Base-by-base conservation (phyloP, 192 early-diverging fungal species). In the Entomortierella lignicola region DNA sequence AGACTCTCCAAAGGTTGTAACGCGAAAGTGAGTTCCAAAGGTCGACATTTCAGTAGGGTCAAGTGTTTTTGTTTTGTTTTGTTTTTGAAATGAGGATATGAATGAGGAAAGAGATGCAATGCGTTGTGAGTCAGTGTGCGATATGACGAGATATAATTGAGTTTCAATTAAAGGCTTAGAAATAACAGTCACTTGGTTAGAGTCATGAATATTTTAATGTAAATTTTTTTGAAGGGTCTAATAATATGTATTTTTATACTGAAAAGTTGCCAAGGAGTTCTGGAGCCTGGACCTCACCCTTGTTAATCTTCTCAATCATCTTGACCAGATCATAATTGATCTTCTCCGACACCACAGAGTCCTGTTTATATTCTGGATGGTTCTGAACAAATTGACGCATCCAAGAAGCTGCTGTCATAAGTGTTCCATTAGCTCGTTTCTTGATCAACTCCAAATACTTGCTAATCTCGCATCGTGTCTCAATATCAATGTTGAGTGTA, bases 1-100 rank as follows among this genome's bases (percentile, higher is more conserved):
- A 37, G 96, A 98, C 85, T 99, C 97, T 66, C 97, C 97, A 84
- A 92, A 98, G 37, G 97, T 99, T 2, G 95, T 96, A 21, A 98
- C 93, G 62, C 94, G 89, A 85, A 90, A 97, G 58, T 88, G 81
- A 32, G 82, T 91, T 62, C 95, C 95, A 86, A 97, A 97, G 13
- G 91, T 90, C 66, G 91, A 92, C 95, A 94, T 95, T 26, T 15
- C 69, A 13, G 56, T 44, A 7, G 34, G 4, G 34, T 4, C 34
- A 37, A 37, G 4, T 29, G 53, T 20, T 15, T 23, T 62, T 21
- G 27, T 48, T 29, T 54, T 32, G 6, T 37, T 30, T 13, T 27
- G 31, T 26, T 54, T 53, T 8, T n/a, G 29, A 26, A 26, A 27
- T 7, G 20, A 42, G 20, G 31, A 20, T 20, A 31, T 53, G 32